Evolutionary conservation across 2,329 filamentous ascomycete species (phyloP), one percentile per base, ranked within the genome.

Genomic region (Diaporthe sp.): DNA sequence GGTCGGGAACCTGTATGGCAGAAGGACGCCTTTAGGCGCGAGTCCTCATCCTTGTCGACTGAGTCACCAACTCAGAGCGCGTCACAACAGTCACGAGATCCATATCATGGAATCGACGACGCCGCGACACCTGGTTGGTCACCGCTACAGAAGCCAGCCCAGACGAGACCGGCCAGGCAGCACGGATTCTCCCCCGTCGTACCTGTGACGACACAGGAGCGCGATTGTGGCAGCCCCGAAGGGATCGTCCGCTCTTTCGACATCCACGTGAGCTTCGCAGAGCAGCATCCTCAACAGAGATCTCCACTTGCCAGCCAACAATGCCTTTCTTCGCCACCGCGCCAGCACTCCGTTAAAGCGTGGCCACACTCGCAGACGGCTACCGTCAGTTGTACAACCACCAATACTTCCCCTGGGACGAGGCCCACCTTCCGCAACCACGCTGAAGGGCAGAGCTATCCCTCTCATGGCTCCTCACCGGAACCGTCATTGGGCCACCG

Each of bases 371-470:
- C 39, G 12, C 72, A 74, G 34, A 39, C 9, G 34, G 58, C 57
- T 7, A 71, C 55, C 4, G 74, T 55, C 2, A 73, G 17, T 7
- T 53, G 28, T 51, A 61, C 31, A 19, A 31, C 57, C 37, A 62
- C 39, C 12, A 76, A 68, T 42, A 67, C 42, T 67, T 79, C 76
- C 71, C 74, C 75, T 61, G 39, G 22, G 31, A 49, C 53, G 28
- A 8, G 17, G 31, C 22, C 49, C 31, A 9, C 28, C 49, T 8
- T n/a, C 19, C 8, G 25, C 79, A 74, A 19, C 62, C 75, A 34
- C 51, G 10, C 17, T 22, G 15, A 10, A 3, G 28, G 28, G 2
- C 28, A n/a, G 5, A 22, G 31, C 7, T 4, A 12, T 37, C 17
- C 12, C 17, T 7, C 15, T 4, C 57, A 60, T 2, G 31, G 17